Conservation (phyloP, 208 protist species). For the Trypanosoma platydactyli region DNA sequence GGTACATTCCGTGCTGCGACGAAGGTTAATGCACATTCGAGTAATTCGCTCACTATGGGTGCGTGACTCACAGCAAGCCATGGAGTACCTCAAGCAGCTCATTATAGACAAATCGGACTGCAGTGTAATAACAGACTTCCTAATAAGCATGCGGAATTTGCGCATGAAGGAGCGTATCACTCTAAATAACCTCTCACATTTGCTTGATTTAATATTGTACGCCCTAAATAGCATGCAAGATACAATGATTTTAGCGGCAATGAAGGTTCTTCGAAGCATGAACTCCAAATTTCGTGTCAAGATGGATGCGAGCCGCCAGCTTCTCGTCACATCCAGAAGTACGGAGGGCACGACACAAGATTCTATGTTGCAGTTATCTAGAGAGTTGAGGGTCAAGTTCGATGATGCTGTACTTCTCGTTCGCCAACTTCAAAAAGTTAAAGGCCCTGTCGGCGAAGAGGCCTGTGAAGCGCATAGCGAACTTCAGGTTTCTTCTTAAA, state of each 20-base stretch:
- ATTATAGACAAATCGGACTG: slow-evolving; percentile 52
- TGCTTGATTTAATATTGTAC: slow-evolving; percentile 57
- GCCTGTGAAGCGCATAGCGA: slow-evolving; percentile 46
- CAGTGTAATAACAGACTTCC: slow-evolving; percentile 66
- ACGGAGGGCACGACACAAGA: not conserved
- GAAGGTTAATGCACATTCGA: slow-evolving; percentile 51
- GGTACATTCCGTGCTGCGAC: slow-evolving; percentile 39
- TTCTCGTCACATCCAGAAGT: slow-evolving; percentile 18
- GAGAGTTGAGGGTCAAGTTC: slow-evolving; percentile 41
- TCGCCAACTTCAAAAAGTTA: slow-evolving; percentile 40
- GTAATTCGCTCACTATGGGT: slow-evolving; percentile 56
- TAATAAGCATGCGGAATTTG: slow-evolving; percentile 68
- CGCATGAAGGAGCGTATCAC: slow-evolving; percentile 72
- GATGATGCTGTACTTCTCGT: slow-evolving; percentile 36
- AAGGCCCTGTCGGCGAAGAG: slow-evolving; percentile 55
- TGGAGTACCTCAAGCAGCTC: slow-evolving; percentile 49
- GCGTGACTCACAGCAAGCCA: slow-evolving; percentile 46
- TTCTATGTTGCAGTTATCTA: slow-evolving; percentile 29
- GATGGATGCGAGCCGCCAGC: slow-evolving; percentile 24
- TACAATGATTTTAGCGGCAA: slow-evolving; percentile 41
- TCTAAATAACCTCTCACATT: slow-evolving; percentile 43
- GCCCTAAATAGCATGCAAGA: slow-evolving; percentile 50
- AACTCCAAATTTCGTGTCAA: slow-evolving; percentile 62
- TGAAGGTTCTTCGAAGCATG: slow-evolving; percentile 58
- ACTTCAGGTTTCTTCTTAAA: slow-evolving; percentile 33